phyloP scores from a whole-genome alignment of 2,329 filamentous ascomycete genomes.

The Colletotrichum lini region DNA sequence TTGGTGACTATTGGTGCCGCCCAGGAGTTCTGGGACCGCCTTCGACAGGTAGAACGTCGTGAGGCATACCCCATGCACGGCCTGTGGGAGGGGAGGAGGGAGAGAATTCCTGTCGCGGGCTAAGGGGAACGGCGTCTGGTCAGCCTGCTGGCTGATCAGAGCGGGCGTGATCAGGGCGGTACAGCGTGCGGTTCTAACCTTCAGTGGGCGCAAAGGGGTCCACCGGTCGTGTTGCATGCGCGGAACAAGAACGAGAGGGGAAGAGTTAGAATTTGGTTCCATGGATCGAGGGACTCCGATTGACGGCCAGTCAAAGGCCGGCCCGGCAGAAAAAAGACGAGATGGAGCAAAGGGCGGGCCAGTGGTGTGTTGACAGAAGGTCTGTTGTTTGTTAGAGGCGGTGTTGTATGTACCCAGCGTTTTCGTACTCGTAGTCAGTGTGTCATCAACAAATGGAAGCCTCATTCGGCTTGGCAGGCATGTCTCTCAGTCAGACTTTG shows the following conservation, averaged over 20 bases:
- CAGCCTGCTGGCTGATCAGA: background rate
- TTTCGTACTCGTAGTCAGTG: background rate
- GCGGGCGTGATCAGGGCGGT: constrained; percentile 1
- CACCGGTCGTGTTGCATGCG: constrained; percentile 15
- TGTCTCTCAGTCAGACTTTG: constrained; percentile 34
- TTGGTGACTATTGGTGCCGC: background rate
- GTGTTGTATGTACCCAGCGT: background rate
- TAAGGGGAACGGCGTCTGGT: constrained; percentile 3
- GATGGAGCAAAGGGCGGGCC: background rate
- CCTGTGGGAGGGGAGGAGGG: too few species aligned
- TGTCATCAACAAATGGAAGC: constrained; percentile 5
- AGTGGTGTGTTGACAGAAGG: too few species aligned
- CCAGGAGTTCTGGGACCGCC: too few species aligned
- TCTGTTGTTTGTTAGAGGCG: background rate
- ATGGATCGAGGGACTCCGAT: constrained; percentile 4
- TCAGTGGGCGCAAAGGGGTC: constrained; percentile 19
- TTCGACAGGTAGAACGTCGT: too few species aligned
- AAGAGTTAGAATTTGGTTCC: background rate
- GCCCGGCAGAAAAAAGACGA: constrained; percentile 1
- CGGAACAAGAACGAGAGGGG: constrained; percentile 15
- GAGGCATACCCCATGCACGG: too few species aligned
- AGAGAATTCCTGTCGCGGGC: background rate
- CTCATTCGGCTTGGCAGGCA: constrained; percentile 29
- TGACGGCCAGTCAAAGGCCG: constrained; percentile 34
- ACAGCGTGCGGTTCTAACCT: constrained; percentile 4